These are phyloP conservation scores for Fusarium pininemorale DNA, from an alignment of 2,329 filamentous ascomycete genomes.

Conservation along the genomic window DNA sequence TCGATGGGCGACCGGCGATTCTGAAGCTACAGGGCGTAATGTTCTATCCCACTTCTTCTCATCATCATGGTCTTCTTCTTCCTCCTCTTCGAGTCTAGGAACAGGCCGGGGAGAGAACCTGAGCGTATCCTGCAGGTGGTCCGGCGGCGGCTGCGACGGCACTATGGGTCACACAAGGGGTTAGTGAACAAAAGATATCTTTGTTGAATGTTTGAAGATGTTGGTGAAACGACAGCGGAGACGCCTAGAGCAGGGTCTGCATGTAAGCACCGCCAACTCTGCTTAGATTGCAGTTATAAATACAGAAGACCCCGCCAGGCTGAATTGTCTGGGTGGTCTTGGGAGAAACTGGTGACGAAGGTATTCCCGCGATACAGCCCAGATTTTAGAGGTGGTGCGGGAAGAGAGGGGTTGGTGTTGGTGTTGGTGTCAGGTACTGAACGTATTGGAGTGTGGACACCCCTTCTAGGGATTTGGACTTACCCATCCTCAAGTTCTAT, in stretches of 20 bases:
- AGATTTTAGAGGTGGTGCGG: conserved; percentile 30
- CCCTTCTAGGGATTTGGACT: conserved; percentile 38
- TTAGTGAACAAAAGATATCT: conserved; percentile 36
- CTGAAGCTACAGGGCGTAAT: conserved; percentile 56
- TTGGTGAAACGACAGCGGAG: conserved; percentile 34
- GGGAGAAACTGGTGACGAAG: conserved; percentile 23
- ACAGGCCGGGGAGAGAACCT: conserved; percentile 62
- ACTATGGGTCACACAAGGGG: conserved; percentile 51
- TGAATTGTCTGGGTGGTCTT: neutral
- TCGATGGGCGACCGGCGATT: conserved; percentile 51
- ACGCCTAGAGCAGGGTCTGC: conserved; percentile 17
- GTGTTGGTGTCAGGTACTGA: conserved; percentile 18
- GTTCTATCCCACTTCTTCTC: conserved; percentile 62
- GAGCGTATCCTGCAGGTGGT: conserved; percentile 61
- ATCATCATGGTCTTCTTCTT: conserved; percentile 58
- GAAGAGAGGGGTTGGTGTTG: conserved; percentile 35
- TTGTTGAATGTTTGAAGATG: conserved; percentile 25
- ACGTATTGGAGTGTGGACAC: conserved; percentile 22
- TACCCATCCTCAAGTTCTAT: conserved; percentile 48
- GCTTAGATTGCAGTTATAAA: neutral
- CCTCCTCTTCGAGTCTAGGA: conserved; percentile 61
- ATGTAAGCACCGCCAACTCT: conserved; percentile 2
- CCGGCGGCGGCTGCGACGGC: conserved; percentile 68
- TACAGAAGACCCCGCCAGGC: neutral
- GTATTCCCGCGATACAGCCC: conserved; percentile 38